A percentile compares a stretch with the other conserved stretches of the same genome.
Conservation (phyloP, 352 stramenopile genomes). For the Phytophthora sojae region DNA sequence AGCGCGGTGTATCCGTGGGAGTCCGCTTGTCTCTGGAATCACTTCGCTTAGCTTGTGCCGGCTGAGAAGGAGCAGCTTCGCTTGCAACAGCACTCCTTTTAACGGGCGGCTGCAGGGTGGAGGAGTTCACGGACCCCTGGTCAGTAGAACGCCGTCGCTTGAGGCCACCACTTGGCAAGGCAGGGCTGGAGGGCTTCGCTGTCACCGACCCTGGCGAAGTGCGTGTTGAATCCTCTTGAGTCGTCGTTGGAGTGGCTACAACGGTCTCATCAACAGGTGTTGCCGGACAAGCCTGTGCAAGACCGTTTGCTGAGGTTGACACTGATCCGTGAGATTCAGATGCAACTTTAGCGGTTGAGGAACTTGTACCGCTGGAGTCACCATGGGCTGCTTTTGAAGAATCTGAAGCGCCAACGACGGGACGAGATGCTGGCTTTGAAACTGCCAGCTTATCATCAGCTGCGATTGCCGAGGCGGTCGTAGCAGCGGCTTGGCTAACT, state of each 20-base stretch:
- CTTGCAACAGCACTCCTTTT: constrained; percentile 10
- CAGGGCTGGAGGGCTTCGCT: neutral
- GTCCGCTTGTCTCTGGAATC: neutral
- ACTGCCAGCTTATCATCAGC: neutral
- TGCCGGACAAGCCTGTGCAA: neutral
- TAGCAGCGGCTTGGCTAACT: neutral
- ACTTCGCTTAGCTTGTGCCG: neutral
- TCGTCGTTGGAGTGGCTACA: neutral
- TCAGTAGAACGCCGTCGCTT: constrained; percentile 26
- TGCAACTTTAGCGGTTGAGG: too few relatives aligned
- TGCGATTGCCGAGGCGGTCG: neutral
- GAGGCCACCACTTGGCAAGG: constrained; percentile 2
- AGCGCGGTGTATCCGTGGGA: too few relatives aligned
- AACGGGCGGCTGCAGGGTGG: constrained; percentile 2
- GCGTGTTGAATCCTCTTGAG: constrained; percentile 2
- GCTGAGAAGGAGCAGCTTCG: neutral
- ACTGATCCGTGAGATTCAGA: neutral
- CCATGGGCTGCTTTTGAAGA: too few relatives aligned
- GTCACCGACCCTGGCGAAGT: neutral
- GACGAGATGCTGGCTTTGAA: neutral
- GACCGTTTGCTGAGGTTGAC: neutral
- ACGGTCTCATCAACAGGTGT: neutral
- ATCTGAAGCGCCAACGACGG: too few relatives aligned
- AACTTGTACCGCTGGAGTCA: too few relatives aligned
- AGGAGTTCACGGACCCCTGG: neutral